Conservation (phyloP, 2,329 filamentous ascomycete species). For the Trichoderma cornu-damae region DNA sequence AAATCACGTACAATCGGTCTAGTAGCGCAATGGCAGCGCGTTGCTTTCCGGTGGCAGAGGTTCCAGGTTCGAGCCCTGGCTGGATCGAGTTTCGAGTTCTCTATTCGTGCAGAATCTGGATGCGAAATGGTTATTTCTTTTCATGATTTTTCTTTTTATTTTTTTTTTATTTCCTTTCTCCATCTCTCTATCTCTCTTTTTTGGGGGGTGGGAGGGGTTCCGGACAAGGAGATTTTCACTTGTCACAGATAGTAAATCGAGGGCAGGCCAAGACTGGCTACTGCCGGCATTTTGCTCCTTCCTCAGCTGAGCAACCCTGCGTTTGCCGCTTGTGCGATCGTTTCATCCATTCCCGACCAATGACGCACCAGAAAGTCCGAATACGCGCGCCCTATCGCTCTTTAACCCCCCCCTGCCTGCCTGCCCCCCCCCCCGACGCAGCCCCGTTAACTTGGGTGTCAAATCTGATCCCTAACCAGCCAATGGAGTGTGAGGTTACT, state of each 20-base stretch:
- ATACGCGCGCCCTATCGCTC: conserved; percentile 7
- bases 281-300: neutral
- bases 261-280: neutral
- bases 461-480: neutral
- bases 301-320: neutral
- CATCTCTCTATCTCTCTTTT: neutral
- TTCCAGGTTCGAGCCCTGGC: conserved; percentile 35
- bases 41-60: conserved; percentile 35
- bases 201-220: neutral
- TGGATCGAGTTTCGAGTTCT: conserved; percentile 22
- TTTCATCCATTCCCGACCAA: neutral
- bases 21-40: conserved; percentile 21
- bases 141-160: too few species aligned
- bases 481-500: neutral
- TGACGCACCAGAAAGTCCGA: neutral
- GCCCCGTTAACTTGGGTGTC: neutral
- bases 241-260: neutral
- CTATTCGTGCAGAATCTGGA: neutral
- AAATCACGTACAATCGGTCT: conserved; percentile 5
- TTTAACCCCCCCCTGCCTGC: neutral
- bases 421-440: neutral
- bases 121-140: neutral
- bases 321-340: neutral
- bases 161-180: too few species aligned
- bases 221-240: neutral